These are phyloP conservation scores for Pichia ethanolica DNA, from an alignment of 805 yeast species.

Conservation along the genomic window DNA sequence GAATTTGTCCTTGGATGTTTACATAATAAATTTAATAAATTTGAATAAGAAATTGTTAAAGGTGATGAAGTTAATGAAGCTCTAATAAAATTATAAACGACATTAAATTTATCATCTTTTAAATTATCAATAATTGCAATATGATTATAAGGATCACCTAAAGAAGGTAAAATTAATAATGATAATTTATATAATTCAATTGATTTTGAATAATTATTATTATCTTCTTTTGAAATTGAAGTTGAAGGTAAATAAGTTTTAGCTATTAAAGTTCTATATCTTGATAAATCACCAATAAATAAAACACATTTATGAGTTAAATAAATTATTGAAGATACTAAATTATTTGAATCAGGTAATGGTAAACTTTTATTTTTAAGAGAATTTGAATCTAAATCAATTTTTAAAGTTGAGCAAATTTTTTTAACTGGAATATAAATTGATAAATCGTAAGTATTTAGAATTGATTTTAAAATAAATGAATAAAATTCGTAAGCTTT, in stretches of 20 bases:
- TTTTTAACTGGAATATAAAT: conserved; percentile 28
- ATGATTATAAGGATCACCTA: conserved; percentile 60
- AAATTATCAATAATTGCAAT: conserved; percentile 50
- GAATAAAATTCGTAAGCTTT: conserved; percentile 42
- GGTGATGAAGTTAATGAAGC: conserved; percentile 49
- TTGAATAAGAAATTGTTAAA: conserved; percentile 38
- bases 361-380: conserved; percentile 3
- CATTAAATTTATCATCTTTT: conserved; percentile 38
- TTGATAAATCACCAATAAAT: conserved; percentile 50
- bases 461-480: conserved; percentile 33
- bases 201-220: conserved; percentile 37
- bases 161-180: conserved; percentile 52
- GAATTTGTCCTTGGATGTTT: conserved; percentile 28
- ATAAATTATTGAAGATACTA: conserved; percentile 27
- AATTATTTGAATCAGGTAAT: conserved; percentile 6
- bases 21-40: conserved; percentile 33
- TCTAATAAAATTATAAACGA: conserved; percentile 47
- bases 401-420: conserved; percentile 23
- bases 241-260: conserved; percentile 32
- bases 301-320: conserved; percentile 43
- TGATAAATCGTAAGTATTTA: conserved; percentile 32
- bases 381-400: conserved; percentile 6
- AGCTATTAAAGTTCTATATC: conserved; percentile 47
- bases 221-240: conserved; percentile 28
- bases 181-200: conserved; percentile 45